These are phyloP conservation scores for Pythium biforme DNA, from an alignment of 352 stramenopile genomes.

Conservation along the genomic window DNA sequence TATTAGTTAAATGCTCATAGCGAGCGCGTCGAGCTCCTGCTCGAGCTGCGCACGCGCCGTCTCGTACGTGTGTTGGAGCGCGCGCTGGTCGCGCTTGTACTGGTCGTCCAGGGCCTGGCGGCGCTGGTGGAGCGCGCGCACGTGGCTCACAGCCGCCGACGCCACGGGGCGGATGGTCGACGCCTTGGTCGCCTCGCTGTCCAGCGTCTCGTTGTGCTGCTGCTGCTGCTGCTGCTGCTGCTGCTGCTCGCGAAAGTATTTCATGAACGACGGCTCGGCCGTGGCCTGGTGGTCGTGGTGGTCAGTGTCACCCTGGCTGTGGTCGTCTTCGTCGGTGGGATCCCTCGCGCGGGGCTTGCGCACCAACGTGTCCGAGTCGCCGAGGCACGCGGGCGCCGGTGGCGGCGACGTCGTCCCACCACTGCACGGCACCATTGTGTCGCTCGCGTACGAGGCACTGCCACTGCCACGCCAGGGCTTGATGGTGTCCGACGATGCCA, in stretches of 20 bases:
- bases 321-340: slow-evolving; percentile 8
- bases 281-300: not conserved
- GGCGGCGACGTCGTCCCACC: slow-evolving; percentile 11
- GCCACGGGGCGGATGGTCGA: slow-evolving; percentile 22
- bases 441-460: not conserved
- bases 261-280: slow-evolving; percentile 78
- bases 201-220: slow-evolving; percentile 8
- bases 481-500: slow-evolving; percentile 12
- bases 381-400: slow-evolving; percentile 13
- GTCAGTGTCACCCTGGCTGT: not conserved
- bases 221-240: slow-evolving; percentile 20
- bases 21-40: slow-evolving; percentile 41
- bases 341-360: slow-evolving; percentile 6
- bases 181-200: slow-evolving; percentile 17
- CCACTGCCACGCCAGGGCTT: not conserved
- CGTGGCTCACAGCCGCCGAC: slow-evolving; percentile 1
- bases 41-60: slow-evolving; percentile 52
- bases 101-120: slow-evolving; percentile 54
- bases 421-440: slow-evolving; percentile 47
- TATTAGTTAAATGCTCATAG: slow-evolving; percentile 6
- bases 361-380: slow-evolving; percentile 26
- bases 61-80: slow-evolving; percentile 40
- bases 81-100: slow-evolving; percentile 44
- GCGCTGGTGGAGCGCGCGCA: slow-evolving; percentile 40
- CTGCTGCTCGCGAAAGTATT: slow-evolving; percentile 65